These are phyloP conservation scores for Hanseniaspora vineae DNA, from an alignment of 805 yeast species.

Conservation along the genomic window DNA sequence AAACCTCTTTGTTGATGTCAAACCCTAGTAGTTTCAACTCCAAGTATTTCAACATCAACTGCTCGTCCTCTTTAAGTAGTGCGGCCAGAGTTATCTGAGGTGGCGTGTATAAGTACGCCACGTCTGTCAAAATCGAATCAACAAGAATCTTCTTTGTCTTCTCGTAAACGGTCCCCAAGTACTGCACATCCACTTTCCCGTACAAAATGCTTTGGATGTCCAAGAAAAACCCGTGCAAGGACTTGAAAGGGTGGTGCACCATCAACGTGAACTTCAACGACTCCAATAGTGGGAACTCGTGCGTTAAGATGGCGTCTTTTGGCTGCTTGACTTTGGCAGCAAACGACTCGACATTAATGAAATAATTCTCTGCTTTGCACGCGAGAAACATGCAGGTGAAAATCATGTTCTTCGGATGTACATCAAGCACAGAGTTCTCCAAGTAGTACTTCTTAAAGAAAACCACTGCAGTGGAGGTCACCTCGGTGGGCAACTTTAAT, in stretches of 20 bases:
- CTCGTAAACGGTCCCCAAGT: conserved; percentile 60
- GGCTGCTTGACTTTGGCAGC: conserved; percentile 57
- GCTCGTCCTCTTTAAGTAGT: conserved; percentile 52
- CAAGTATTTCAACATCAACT: conserved; percentile 53
- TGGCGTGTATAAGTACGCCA: conserved; percentile 68
- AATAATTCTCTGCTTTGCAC: conserved; percentile 84
- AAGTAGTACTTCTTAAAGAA: conserved; percentile 75
- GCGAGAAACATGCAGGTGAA: conserved; percentile 78
- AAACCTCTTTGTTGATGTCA: conserved; percentile 8
- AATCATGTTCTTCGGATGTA: conserved; percentile 75
- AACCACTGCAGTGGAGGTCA: conserved; percentile 72
- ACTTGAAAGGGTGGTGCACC: conserved; percentile 80
- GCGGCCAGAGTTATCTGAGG: conserved; percentile 93
- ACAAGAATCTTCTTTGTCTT: conserved; percentile 51
- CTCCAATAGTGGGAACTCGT: conserved; percentile 69
- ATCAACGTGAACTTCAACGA: conserved; percentile 64
- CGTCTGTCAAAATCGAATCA: conserved; percentile 67
- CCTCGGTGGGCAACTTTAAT: conserved; percentile 79
- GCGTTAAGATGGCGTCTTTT: conserved; percentile 53
- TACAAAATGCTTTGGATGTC: conserved; percentile 60
- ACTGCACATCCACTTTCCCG: conserved; percentile 36
- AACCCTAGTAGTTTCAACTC: conserved; percentile 40
- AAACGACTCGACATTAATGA: conserved; percentile 73
- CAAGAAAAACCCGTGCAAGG: conserved; percentile 88
- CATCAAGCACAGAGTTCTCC: conserved; percentile 70